phyloP scores from a whole-genome alignment of 306 rosid genomes.

The Dryas alaskensis region DNA sequence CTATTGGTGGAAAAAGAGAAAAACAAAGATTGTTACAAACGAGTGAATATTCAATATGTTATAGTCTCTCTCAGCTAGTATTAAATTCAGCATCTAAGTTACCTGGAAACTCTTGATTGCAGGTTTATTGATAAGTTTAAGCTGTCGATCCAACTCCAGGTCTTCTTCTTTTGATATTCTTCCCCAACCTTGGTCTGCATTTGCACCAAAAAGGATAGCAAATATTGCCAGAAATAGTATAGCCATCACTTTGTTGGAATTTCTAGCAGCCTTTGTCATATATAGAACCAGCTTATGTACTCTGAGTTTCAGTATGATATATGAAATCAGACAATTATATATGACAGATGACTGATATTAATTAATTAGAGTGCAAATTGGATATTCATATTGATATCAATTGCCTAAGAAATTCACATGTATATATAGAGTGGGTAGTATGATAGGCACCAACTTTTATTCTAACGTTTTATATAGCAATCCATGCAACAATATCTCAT shows the following conservation, averaged over 20 bases:
- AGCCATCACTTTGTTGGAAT: not conserved
- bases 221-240: constrained; percentile 6
- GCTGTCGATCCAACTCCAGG: constrained; percentile 24
- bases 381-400: not conserved
- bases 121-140: constrained; percentile 26
- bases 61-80: not conserved
- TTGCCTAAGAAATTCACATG: too few species aligned
- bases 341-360: not conserved
- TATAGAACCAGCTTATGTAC: not conserved
- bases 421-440: too few species aligned
- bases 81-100: not conserved
- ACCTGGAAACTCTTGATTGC: constrained; percentile 32
- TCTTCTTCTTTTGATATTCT: constrained; percentile 14
- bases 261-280: constrained; percentile 9
- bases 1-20: constrained; percentile 4
- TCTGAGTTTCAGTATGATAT: not conserved
- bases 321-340: not conserved
- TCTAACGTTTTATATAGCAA: too few species aligned
- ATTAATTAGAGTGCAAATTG: not conserved
- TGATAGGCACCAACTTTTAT: too few species aligned
- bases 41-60: too few species aligned
- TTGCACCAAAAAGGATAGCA: constrained; percentile 8
- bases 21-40: not conserved
- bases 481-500: too few species aligned
- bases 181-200: constrained; percentile 20